These are phyloP conservation scores for Thraustochytrium striatum DNA, from an alignment of 352 stramenopile genomes.

Conservation along the genomic window DNA sequence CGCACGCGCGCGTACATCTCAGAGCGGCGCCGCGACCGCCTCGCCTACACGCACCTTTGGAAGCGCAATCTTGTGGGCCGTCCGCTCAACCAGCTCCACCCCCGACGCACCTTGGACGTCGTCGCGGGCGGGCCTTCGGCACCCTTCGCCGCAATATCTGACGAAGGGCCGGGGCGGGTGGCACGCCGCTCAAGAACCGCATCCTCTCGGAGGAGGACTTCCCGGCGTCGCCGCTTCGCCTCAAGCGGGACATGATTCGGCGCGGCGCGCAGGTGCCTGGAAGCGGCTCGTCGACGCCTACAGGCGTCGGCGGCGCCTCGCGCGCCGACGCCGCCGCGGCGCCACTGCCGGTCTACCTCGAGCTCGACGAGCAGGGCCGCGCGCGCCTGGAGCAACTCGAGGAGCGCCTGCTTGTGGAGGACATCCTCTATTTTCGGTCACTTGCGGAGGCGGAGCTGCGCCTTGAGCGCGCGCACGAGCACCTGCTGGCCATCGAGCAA, in stretches of 20 bases:
- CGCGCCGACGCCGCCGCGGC: no score
- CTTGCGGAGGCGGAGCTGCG: slow-evolving; percentile 25
- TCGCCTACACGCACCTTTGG: slow-evolving; percentile 28
- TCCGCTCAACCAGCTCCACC: background rate
- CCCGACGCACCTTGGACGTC: no score
- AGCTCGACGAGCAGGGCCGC: background rate
- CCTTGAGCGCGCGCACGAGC: slow-evolving; percentile 16
- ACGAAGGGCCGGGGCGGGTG: no score
- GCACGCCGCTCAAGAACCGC: background rate
- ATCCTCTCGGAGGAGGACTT: background rate
- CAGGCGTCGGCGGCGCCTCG: no score
- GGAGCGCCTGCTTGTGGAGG: slow-evolving; percentile 2
- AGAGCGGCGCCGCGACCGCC: slow-evolving; percentile 6
- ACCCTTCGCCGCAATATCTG: no score
- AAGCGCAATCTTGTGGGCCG: slow-evolving; percentile 29
- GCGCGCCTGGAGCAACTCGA: slow-evolving; percentile 3
- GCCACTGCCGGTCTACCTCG: slow-evolving; percentile 30
- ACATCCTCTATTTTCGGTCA: slow-evolving; percentile 44
- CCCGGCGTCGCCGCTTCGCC: background rate
- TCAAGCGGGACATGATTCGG: slow-evolving; percentile 8
- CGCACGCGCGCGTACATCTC: background rate
- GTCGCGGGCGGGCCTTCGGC: no score
- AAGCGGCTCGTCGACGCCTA: no score
- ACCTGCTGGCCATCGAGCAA: slow-evolving; percentile 7
- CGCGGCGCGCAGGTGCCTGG: background rate